Evolutionary conservation across 306 rosid genomes (phyloP), one percentile per base, ranked within the genome.

Genomic region (Rosa persica): DNA sequence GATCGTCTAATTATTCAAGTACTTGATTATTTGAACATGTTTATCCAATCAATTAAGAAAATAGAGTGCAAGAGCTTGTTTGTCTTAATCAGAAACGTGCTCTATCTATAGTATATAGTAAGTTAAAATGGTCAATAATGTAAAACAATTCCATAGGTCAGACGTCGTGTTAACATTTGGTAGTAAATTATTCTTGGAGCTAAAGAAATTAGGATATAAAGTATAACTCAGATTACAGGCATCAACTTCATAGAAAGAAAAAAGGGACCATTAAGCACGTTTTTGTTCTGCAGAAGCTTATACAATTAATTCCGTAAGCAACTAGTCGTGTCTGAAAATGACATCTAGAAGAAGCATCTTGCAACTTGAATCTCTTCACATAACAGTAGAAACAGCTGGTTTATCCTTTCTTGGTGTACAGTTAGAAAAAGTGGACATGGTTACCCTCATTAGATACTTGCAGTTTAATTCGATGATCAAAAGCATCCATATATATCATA

Each of bases 11-110:
- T 23, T 61, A 25, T 62, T 20, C 5, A 16, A 72, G 16, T 17
- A 25, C 11, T 52, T 44, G 55, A 43, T 43, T 11, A 43, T 25
- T 57, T 44, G 72, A 55, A 71, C 34, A 42, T 44, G 40, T 61
- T 39, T 46, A 6, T 4, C 57, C 22, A 19, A 52, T 52, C 25
- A 48, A 25, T 27, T 2, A 25, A 47, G 43, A 27, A 20, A 71
- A 25, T 30, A 70, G 47, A 43, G 11, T 12, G 19, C 22, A 15
- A 44, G 12, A 2, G 16, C 48, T 25, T 2, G 58, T 39, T 6
- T 57, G 55, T 78, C 76, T 48, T n/a, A 60, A 57, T 55, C 16
- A 54, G 40, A 78, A 78, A 78, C 64, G 62, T 71, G 77, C 58
- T 34, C 55, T 20, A 51, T 70, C 4, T 15, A 10, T 19, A 16